phyloP scores from a whole-genome alignment of 495 filamentous ascomycete species.

The Aspergillus biplanus region DNA sequence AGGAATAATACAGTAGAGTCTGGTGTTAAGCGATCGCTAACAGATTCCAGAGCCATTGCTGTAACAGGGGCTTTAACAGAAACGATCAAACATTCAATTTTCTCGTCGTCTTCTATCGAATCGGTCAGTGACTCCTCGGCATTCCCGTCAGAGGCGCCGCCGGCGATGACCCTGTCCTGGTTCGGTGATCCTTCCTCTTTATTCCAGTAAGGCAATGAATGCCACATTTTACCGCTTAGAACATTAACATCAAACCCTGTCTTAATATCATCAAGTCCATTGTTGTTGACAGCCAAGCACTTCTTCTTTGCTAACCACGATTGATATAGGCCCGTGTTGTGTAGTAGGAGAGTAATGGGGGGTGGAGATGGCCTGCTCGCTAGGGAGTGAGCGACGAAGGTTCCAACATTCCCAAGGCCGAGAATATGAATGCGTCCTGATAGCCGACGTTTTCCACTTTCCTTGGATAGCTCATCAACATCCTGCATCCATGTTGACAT shows the following conservation, averaged over 20 bases:
- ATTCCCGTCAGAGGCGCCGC: background rate
- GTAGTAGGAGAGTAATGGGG: constrained; percentile 60
- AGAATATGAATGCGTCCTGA: constrained; percentile 61
- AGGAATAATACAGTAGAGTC: constrained; percentile 78
- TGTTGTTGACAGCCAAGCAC: constrained; percentile 35
- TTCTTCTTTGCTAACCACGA: constrained; percentile 35
- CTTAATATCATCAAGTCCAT: constrained; percentile 46
- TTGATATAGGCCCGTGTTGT: constrained; percentile 36
- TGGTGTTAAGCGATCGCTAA: constrained; percentile 68
- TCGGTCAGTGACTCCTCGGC: constrained; percentile 20
- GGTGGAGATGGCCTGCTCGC: constrained; percentile 59
- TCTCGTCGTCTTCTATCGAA: constrained; percentile 36
- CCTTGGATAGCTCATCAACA: constrained; percentile 28
- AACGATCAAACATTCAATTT: constrained; percentile 79
- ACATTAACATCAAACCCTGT: constrained; percentile 50
- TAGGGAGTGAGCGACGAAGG: constrained; percentile 63
- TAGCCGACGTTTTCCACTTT: constrained; percentile 28
- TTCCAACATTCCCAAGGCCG: constrained; percentile 61
- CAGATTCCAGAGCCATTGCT: constrained; percentile 54
- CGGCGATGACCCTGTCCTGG: background rate
- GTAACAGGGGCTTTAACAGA: constrained; percentile 64
- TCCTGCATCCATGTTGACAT: constrained; percentile 42
- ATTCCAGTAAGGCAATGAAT: constrained; percentile 35
- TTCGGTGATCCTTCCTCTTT: constrained; percentile 20
- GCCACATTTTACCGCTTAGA: constrained; percentile 33